Percentiles rank a stretch among this genome's conserved stretches.
These are phyloP conservation scores for Pseudogymnoascus verrucosus DNA, from an alignment of 2,329 filamentous ascomycete genomes.

Conservation along the genomic window DNA sequence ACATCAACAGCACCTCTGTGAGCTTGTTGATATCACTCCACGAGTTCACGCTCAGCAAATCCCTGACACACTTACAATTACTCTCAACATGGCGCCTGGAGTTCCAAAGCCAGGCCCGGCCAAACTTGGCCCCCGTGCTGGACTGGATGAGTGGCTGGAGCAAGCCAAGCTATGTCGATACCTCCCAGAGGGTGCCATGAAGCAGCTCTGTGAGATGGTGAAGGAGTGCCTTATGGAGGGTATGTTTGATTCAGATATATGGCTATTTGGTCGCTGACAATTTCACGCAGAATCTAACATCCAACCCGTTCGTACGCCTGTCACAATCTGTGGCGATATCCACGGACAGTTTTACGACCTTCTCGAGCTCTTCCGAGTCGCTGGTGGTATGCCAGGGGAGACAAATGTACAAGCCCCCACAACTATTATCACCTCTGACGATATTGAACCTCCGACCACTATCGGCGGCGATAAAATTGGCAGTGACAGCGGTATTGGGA, in stretches of 20 bases:
- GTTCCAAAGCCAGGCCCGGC: constrained; percentile 89
- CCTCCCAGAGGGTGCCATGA: constrained; percentile 93
- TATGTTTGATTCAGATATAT: constrained; percentile 33
- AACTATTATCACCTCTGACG: constrained; percentile 76
- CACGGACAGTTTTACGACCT: constrained; percentile 99
- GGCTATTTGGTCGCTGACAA: constrained; percentile 16
- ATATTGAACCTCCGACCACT: constrained; percentile 88
- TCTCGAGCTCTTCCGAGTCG: constrained; percentile 91
- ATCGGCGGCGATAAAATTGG: constrained; percentile 60
- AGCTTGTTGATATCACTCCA: background rate
- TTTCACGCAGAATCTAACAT: constrained; percentile 81
- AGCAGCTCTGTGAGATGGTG: constrained; percentile 95
- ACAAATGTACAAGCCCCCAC: constrained; percentile 60
- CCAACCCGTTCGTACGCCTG: constrained; percentile 91
- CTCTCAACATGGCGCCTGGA: constrained; percentile 23
- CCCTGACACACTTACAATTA: background rate
- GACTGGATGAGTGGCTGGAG: constrained; percentile 92
- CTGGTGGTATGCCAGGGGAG: constrained; percentile 92
- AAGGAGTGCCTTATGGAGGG: constrained; percentile 99
- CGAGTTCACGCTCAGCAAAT: constrained; percentile 1
- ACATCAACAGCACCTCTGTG: constrained; percentile 4
- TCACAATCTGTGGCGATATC: constrained; percentile 96
- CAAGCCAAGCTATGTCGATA: constrained; percentile 97
- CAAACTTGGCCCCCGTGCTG: constrained; percentile 72
- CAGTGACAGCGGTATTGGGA: constrained; percentile 43